A percentile compares a stretch with the other conserved stretches of the same genome.
These are phyloP conservation scores for Torulaspora delbrueckii DNA, from an alignment of 805 yeast species.

Conservation along the genomic window DNA sequence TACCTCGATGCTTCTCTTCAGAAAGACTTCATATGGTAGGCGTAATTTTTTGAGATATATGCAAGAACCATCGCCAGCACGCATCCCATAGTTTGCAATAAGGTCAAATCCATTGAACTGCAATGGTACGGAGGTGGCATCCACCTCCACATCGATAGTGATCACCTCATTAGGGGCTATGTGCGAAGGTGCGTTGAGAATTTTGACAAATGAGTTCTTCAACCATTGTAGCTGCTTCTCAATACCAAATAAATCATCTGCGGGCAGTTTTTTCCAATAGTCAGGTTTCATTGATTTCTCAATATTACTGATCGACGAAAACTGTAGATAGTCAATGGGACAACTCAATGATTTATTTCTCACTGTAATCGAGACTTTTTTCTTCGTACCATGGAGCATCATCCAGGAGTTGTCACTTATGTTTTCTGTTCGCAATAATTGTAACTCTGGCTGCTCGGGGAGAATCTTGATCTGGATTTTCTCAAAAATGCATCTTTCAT, in stretches of 20 bases:
- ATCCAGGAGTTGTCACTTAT: conserved; percentile 27
- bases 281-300: conserved; percentile 25
- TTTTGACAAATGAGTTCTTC: conserved; percentile 18
- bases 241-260: conserved; percentile 28
- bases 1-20: conserved; percentile 54
- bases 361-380: conserved; percentile 18
- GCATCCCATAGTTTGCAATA: conserved; percentile 29
- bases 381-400: conserved; percentile 32
- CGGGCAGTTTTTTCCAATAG: conserved; percentile 28
- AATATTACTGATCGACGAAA: conserved; percentile 23
- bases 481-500: conserved; percentile 9
- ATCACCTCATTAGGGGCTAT: conserved; percentile 24
- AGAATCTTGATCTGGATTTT: conserved; percentile 19
- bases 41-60: conserved; percentile 23
- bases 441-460: conserved; percentile 32
- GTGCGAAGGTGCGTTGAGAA: conserved; percentile 17
- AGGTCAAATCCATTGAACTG: conserved; percentile 24
- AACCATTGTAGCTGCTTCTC: conserved; percentile 28
- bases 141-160: conserved; percentile 23
- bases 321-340: conserved; percentile 23
- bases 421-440: conserved; percentile 23
- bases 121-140: conserved; percentile 22
- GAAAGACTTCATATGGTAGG: conserved; percentile 33
- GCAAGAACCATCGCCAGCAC: conserved; percentile 12
- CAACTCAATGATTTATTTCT: conserved; percentile 29